Conservation (phyloP, 2,329 filamentous ascomycete species). For the Fusarium brevicatenulatum region DNA sequence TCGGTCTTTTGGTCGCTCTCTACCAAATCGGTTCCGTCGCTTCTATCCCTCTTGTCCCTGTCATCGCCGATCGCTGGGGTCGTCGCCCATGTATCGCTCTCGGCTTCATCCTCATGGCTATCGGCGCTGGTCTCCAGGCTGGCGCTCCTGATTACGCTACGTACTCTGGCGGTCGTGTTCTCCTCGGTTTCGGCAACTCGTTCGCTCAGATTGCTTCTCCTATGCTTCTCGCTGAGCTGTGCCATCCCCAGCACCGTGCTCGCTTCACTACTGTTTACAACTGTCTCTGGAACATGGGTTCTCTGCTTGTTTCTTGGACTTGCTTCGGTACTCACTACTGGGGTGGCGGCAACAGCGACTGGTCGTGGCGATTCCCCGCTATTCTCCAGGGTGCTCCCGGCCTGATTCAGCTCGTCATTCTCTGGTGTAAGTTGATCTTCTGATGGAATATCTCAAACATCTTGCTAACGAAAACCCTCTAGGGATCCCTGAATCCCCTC, state of each 20-base stretch:
- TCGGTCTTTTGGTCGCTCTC: constrained; percentile 62
- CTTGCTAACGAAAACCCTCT: not conserved
- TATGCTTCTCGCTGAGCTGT: constrained; percentile 72
- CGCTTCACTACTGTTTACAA: constrained; percentile 75
- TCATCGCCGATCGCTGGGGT: constrained; percentile 56
- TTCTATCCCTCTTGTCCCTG: constrained; percentile 58
- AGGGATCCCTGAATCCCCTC: constrained; percentile 70
- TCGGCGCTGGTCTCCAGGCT: constrained; percentile 27
- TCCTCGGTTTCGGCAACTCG: constrained; percentile 72
- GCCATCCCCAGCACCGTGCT: constrained; percentile 74
- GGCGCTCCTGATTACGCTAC: constrained; percentile 56
- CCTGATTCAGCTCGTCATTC: constrained; percentile 68
- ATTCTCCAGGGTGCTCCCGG: constrained; percentile 71
- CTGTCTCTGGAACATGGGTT: constrained; percentile 72
- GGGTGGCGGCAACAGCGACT: constrained; percentile 56
- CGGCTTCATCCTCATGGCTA: constrained; percentile 59
- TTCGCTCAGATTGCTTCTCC: constrained; percentile 72
- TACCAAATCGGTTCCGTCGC: constrained; percentile 62
- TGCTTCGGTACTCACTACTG: constrained; percentile 71
- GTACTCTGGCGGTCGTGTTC: constrained; percentile 52
- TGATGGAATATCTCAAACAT: accelerated
- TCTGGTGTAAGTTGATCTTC: constrained; percentile 58
- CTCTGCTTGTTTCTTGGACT: constrained; percentile 68
- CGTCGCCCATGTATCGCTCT: constrained; percentile 55
- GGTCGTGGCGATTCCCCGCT: constrained; percentile 74